Percentiles rank a stretch among this genome's conserved stretches.
Conservation (phyloP, 2,329 filamentous ascomycete genomes). For the Diaporthe sp. region DNA sequence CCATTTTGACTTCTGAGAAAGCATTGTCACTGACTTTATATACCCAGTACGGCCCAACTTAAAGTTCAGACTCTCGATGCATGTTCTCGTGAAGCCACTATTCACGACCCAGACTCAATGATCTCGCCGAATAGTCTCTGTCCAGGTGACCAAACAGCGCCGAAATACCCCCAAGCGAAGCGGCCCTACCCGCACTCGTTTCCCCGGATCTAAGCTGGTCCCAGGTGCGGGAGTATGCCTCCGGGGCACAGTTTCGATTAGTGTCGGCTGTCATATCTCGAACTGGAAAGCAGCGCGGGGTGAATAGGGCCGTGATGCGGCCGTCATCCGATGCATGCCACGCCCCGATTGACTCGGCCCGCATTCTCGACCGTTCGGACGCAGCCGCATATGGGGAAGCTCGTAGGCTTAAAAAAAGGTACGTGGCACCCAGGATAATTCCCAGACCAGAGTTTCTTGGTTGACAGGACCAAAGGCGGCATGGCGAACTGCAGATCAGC, state of each 20-base stretch:
- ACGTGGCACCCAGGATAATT: not conserved
- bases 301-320: conserved; percentile 24
- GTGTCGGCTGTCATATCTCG: conserved; percentile 20
- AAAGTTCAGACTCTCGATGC: not conserved
- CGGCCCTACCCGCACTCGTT: conserved; percentile 19
- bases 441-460: not conserved
- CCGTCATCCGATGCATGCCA: conserved; percentile 27
- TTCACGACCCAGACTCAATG: not conserved
- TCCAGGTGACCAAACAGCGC: conserved; percentile 22
- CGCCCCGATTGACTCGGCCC: conserved; percentile 15
- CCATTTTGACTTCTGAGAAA: not conserved
- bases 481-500: conserved; percentile 22
- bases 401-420: not conserved
- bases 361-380: conserved; percentile 16
- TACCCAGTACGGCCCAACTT: not conserved
- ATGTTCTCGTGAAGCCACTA: conserved; percentile 1
- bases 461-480: conserved; percentile 17
- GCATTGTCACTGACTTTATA: not conserved
- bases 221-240: conserved; percentile 12
- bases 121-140: not conserved
- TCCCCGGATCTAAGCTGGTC: conserved; percentile 16
- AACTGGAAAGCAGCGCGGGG: conserved; percentile 32
- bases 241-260: conserved; percentile 25
- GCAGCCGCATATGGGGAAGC: conserved; percentile 3
- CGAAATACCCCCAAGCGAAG: conserved; percentile 19